Base-by-base conservation (phyloP, 2,329 filamentous ascomycete species). In the Dactylonectria macrodidyma region DNA sequence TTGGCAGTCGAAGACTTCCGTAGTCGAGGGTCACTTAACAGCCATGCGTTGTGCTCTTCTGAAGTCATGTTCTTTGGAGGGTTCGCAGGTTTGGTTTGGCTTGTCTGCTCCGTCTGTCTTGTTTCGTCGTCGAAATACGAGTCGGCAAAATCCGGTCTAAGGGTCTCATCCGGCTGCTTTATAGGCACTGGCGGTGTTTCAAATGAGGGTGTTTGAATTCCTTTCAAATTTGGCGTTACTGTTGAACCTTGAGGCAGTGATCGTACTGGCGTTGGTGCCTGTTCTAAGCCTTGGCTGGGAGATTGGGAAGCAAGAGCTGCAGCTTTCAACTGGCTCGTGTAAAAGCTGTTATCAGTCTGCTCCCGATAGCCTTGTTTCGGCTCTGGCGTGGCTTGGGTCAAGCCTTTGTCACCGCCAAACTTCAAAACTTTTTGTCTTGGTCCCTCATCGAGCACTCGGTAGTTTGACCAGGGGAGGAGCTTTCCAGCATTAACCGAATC, bases 1-100 rank as follows among this genome's bases (percentile, higher is more conserved):
- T 99, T 97, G 9, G 95, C 93, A 1, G 95, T 95, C 1, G 95
- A 97, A 0, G 95, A 95, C 76, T 97, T 96, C 66, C 94, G 90
- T 74, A 97, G 90, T 38, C 91, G 91, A 2, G 96, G 95, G 76
- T 98, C 95, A 2, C 92, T 89, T 3, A 99, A 86, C 1, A 98
- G 86, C 66, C 92, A 85, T 10, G 93, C 93, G 77, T 98, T 99
- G 80, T 98, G 95, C 77, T 98, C 93, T 80, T 99, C 95, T 0
- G 96, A 93, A 0, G 94, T 97, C 84, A 96, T 81, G 0, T 92
- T 95, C 80, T 95, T 81, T 0, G 77, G 71, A 3, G 70, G 62
- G 19, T 74, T 70, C 1, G 63, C 33, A 1, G 41, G 19, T 30
- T 68, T 73, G 44, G 5, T 36, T 24, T 47, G 19, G 30, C 68